Base-by-base conservation (phyloP, 495 filamentous ascomycete species). In the Aspergillus baeticus region DNA sequence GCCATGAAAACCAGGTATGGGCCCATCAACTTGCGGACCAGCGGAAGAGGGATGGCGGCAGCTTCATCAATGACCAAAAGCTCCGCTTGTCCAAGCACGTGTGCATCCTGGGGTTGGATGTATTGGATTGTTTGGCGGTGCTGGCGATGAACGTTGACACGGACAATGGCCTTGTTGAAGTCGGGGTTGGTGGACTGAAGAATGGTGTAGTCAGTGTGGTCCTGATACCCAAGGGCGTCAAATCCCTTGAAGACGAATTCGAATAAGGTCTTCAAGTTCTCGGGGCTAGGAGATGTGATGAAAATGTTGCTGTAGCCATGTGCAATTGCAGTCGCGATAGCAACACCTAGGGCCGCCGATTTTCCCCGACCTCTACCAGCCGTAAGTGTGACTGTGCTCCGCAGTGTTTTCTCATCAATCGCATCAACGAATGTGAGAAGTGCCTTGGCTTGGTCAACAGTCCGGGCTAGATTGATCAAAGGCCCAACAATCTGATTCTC, bases 1-100 rank as follows among this genome's bases (percentile, higher is more conserved):
- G 95, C 91, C 95, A 99, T 99, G 76, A 99, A 99, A 3, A 98
- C 91, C 20, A 98, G 77, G 70, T 98, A 99, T n/a, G 92, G 94
- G 0, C 95, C 94, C 83, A 99, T 90, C 29, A 99, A 80, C 68
- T 96, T 97, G 58, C 87, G 82, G 11, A 98, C 94, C 39, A 97
- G 72, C 7, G 94, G 94, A 10, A 99, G 73, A 4, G 95, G 95
- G 43, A 99, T 99, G 1, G 95, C 95, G 7, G 95, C 95, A 13
- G 95, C 95, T 69, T 99, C 95, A 75, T 99, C 95, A 59, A 99
- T 96, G 10, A 99, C 92, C 5, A 99, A 76, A 17, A 99, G 75
- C 69, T 99, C 95, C 23, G 95, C 95, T 69, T 99, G 95, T 5
- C 95, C 95, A 1, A 99, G 75, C 13, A 93, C 88, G 64, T 98